Conservation (phyloP, 495 filamentous ascomycete genomes). For the Tuber umbilicatum region DNA sequence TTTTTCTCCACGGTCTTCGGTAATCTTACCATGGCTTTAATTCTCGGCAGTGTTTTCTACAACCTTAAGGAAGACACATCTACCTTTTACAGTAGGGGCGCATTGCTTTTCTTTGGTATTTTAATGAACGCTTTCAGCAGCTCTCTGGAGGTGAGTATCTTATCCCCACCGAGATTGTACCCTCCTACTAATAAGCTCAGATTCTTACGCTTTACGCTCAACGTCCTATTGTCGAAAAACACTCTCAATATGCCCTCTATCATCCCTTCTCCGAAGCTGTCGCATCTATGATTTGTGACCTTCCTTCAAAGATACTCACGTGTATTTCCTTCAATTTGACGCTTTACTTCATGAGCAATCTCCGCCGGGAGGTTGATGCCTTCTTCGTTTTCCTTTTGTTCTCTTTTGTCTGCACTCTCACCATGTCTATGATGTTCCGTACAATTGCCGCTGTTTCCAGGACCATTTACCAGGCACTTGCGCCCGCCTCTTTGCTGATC, state of each 20-base stretch:
- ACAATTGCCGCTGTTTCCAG: constrained; percentile 73
- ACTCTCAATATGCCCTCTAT: constrained; percentile 81
- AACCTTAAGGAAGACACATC: constrained; percentile 57
- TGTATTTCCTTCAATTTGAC: constrained; percentile 57
- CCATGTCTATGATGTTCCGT: constrained; percentile 77
- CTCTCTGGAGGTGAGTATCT: constrained; percentile 57
- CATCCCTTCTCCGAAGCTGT: constrained; percentile 84
- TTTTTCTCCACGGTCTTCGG: constrained; percentile 64
- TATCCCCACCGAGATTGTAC: constrained; percentile 5
- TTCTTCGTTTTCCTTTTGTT: constrained; percentile 78
- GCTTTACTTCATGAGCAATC: constrained; percentile 80
- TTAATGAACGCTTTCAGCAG: constrained; percentile 79
- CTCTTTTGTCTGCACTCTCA: constrained; percentile 58
- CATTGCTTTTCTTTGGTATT: constrained; percentile 80
- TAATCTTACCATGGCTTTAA: constrained; percentile 66
- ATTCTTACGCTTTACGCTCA: constrained; percentile 79
- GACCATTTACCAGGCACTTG: constrained; percentile 75
- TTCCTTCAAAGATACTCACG: constrained; percentile 56
- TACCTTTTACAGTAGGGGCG: constrained; percentile 73
- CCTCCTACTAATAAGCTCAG: constrained; percentile 36
- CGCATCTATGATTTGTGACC: constrained; percentile 71
- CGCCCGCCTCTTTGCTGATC: constrained; percentile 74
- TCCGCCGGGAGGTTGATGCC: constrained; percentile 67
- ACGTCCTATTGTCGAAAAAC: constrained; percentile 88
- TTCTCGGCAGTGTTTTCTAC: constrained; percentile 78